Base-by-base conservation (phyloP, 1,284 basidiomycete genomes). In the Hypsizygus ulmarius region DNA sequence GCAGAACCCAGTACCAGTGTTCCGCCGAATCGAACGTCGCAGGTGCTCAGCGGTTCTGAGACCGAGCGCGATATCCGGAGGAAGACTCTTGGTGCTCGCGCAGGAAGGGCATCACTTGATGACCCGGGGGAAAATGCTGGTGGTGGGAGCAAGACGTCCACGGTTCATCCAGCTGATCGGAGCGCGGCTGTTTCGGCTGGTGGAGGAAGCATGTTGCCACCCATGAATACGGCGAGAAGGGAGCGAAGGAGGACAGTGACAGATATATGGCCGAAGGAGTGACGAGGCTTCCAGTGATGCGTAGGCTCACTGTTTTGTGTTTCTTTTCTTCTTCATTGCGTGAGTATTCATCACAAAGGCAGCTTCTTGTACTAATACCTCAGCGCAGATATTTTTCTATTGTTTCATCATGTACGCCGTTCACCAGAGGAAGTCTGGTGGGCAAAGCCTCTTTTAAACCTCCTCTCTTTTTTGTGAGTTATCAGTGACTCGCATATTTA, bases 11-110 rank as follows among this genome's bases (percentile, higher is more conserved):
- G 52, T 25, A 57, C 56, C 27, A 61, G 55, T 29, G 52, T 64
- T 12, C 57, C 56, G 36, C 59, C 58, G 36, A 66, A 68, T 10
- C 41, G 41, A 19, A 5, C 9, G 32, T 14, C 42, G 47, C 50
- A 45, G 43, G 49, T 33, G 39, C 53, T 71, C 40, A 80, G 79
- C 16, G 77, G 75, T 2, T 77, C 74, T 0, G 82, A 83, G 59
- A 76, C 75, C 0, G 82, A 84, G 62, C 64, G 68, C 44, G 73
- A 75, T 41, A 62, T 50, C 21, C 69, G 71, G 45, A 68, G 77
- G 25, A 62, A 75, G 52, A 69, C 64, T 3, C 33, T 66, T 42
- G 60, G 56, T 15, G 46, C 46, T 6, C 52, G 53, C 36, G 34
- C 40, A 14, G 53, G 50, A 18, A 68, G 80, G 15, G 63, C 69